Base-by-base conservation (phyloP, 2,329 filamentous ascomycete genomes). In the Clonostachys byssicola region DNA sequence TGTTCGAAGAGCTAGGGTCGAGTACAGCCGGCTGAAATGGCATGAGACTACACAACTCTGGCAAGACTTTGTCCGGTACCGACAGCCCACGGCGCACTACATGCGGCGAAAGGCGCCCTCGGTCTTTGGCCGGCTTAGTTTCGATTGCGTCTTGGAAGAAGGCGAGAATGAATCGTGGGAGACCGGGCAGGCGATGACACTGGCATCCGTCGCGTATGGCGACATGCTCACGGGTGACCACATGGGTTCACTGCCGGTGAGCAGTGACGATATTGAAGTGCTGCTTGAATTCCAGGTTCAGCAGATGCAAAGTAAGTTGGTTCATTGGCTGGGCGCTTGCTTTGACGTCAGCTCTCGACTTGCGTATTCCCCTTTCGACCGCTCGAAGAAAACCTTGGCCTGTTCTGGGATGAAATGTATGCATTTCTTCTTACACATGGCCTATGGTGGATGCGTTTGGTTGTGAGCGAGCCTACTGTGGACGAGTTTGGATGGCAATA, bases 231-330 rank as follows among this genome's bases (percentile, higher is more conserved):
- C 65, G n/a, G 68, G 70, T 16, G 44, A 72, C 42, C 58, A 61
- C 4, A 62, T 56, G 14, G 62, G 64, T 4, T 66, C 67, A 2
- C 52, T 77, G 14, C 65, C 75, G 3, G 75, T 89, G 47, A 94
- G 89, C 64, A 83, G 82, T 1, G 85, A 92, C 54, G 90, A 95
- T 59, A 74, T 94, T 8, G 89, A 95, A 60, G 81, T 80, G 33
- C 71, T 96, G 30, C 70, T 97, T 17, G 89, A 95, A 54, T 95
- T 94, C 56, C 92, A 96, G 60, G 85, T 97, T 36, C 85, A 89
- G 52, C 84, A 90, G 62, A 83, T 96, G 70, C 92, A 96, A 62
- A 88, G 87, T 86, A 68, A 59, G 72, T 66, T 13, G 12, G 30
- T 34, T 12, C 6, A 30, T 30, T 14, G 39, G 36, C 2, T 45